A percentile compares a stretch with the other conserved stretches of the same genome.
Evolutionary conservation across 441 rosid species (phyloP).

Genomic region (Brassica hybrid): DNA sequence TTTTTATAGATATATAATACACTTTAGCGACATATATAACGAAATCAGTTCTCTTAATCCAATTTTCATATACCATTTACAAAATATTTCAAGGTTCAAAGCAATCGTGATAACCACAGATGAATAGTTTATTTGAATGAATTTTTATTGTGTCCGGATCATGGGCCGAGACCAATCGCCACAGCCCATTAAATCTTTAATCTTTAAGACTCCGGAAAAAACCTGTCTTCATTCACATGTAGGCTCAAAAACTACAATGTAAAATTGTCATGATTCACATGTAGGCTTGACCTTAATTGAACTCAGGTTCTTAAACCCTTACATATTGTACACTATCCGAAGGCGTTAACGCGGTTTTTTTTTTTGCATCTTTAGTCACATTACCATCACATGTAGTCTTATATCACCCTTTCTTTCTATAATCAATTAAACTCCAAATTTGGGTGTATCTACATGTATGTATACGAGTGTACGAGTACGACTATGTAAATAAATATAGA

Average conservation of each 20-base stretch:
- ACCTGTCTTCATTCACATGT: too few relatives aligned
- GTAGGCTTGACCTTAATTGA: slow-evolving; percentile 13
- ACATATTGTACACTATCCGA: neutral
- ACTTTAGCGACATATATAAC: too few relatives aligned
- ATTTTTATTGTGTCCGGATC: neutral
- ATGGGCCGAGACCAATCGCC: slow-evolving; percentile 12
- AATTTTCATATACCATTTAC: neutral
- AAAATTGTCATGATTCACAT: neutral
- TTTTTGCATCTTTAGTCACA: slow-evolving; percentile 31
- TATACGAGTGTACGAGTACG: slow-evolving; percentile 8
- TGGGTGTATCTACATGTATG: neutral
- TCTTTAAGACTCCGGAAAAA: too few relatives aligned
- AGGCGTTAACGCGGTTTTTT: slow-evolving; percentile 14
- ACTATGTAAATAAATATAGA: slow-evolving; percentile 2
- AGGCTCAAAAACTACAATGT: neutral
- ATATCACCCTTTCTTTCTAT: slow-evolving; percentile 2
- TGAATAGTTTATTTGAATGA: neutral
- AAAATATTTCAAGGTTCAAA: too few relatives aligned
- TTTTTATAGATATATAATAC: too few relatives aligned
- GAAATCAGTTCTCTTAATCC: too few relatives aligned
- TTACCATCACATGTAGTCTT: slow-evolving; percentile 4
- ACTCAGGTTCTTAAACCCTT: slow-evolving; percentile 1
- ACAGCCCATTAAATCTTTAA: slow-evolving; percentile 5
- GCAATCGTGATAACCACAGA: neutral
- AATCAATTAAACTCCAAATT: slow-evolving; percentile 10